phyloP scores from a whole-genome alignment of 306 rosid genomes.

The Sindora glabra region DNA sequence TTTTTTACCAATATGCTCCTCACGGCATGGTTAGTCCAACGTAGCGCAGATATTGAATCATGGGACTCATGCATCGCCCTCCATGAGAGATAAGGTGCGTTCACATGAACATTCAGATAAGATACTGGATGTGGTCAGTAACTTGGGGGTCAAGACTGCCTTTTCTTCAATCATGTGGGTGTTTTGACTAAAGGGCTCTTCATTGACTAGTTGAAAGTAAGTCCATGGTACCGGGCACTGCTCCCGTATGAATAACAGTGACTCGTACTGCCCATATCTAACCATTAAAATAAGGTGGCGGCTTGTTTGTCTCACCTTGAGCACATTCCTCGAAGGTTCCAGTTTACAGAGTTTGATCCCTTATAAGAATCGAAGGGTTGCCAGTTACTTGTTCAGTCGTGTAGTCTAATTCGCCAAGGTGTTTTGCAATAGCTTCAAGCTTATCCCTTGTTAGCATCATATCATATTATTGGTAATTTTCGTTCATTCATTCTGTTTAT shows the following conservation, averaged over 20 bases:
- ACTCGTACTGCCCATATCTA: background rate
- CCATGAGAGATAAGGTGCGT: no score
- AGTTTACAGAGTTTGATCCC: background rate
- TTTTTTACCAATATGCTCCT: background rate
- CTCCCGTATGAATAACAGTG: slow-evolving; percentile 3
- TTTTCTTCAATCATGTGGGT: background rate
- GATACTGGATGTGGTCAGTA: background rate
- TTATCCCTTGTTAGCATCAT: background rate
- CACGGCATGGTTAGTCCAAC: background rate
- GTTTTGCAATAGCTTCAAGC: background rate
- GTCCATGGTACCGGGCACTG: background rate
- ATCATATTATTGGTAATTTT: no score
- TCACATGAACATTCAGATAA: no score
- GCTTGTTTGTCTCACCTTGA: background rate
- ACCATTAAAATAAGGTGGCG: slow-evolving; percentile 5
- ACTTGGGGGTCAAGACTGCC: slow-evolving; percentile 12
- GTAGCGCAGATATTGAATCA: background rate
- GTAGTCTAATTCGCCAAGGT: background rate
- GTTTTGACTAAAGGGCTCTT: background rate
- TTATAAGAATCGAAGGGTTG: background rate
- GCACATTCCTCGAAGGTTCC: slow-evolving; percentile 26
- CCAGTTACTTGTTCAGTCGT: background rate
- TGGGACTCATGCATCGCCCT: background rate
- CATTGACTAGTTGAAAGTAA: background rate
- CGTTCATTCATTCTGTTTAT: background rate